These are phyloP conservation scores for Fusarium sp. DNA, from an alignment of 2,329 filamentous ascomycete genomes.

Conservation along the genomic window DNA sequence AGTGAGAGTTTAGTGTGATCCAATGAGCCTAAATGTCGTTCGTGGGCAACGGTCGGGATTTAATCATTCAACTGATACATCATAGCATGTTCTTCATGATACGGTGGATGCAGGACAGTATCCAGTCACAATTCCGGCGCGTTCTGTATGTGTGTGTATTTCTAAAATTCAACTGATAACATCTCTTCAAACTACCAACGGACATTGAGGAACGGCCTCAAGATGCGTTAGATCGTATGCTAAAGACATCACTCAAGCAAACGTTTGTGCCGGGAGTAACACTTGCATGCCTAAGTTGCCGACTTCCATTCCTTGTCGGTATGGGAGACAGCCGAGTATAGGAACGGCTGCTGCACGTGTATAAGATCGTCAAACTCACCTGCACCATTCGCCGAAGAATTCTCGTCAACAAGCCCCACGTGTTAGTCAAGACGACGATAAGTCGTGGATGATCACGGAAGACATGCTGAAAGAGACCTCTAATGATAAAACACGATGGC, in stretches of 20 bases:
- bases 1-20: neutral
- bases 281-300: neutral
- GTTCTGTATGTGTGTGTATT: too few species aligned
- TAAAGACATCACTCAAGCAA: too few species aligned
- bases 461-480: slow-evolving; percentile 12
- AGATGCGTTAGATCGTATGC: too few species aligned
- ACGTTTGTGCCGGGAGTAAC: neutral
- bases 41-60: too few species aligned
- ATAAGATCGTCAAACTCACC: neutral
- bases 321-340: neutral
- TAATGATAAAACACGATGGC: slow-evolving; percentile 2
- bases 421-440: slow-evolving; percentile 8
- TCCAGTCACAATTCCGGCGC: too few species aligned
- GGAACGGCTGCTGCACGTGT: neutral
- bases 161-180: too few species aligned
- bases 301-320: neutral
- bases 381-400: neutral
- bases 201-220: too few species aligned
- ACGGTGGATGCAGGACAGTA: neutral
- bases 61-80: neutral
- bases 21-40: neutral
- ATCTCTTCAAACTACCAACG: too few species aligned
- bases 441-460: slow-evolving; percentile 19
- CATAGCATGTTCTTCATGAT: neutral
- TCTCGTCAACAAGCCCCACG: slow-evolving; percentile 5